Evolutionary conservation across 805 yeast species (phyloP).

Genomic region (Komagataella mondaviorum): DNA sequence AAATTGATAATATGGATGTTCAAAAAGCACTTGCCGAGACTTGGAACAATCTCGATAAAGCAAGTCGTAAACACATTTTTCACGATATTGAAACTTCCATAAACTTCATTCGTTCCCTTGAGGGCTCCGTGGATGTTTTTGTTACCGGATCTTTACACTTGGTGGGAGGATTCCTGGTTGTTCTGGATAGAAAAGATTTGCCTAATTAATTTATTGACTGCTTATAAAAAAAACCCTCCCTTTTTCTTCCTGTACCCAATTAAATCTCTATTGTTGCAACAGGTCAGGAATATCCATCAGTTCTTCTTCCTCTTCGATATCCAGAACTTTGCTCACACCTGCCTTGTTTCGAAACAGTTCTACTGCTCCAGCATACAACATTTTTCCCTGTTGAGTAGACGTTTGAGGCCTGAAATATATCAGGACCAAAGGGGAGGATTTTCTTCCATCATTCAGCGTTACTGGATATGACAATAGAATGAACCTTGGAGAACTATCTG

Average conservation of each 20-base stretch:
- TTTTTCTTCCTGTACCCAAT: not conserved
- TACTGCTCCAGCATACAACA: constrained; percentile 86
- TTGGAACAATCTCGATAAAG: constrained; percentile 47
- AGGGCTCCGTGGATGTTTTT: constrained; percentile 53
- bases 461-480: constrained; percentile 68
- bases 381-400: constrained; percentile 65
- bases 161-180: constrained; percentile 88
- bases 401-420: constrained; percentile 86
- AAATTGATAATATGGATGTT: constrained; percentile 66
- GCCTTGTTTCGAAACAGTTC: constrained; percentile 68
- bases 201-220: not conserved
- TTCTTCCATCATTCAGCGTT: constrained; percentile 56
- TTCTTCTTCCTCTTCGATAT: not conserved
- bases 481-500: constrained; percentile 72
- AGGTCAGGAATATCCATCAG: not conserved
- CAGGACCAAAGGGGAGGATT: constrained; percentile 60
- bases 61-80: constrained; percentile 31
- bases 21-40: constrained; percentile 62
- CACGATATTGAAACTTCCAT: constrained; percentile 69
- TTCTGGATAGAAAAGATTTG: constrained; percentile 37
- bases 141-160: constrained; percentile 91
- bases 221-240: not conserved
- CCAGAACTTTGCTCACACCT: constrained; percentile 38
- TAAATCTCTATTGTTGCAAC: not conserved
- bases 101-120: constrained; percentile 33